Conservation (phyloP, 1,284 basidiomycete species). For the Cryptococcus sp. region DNA sequence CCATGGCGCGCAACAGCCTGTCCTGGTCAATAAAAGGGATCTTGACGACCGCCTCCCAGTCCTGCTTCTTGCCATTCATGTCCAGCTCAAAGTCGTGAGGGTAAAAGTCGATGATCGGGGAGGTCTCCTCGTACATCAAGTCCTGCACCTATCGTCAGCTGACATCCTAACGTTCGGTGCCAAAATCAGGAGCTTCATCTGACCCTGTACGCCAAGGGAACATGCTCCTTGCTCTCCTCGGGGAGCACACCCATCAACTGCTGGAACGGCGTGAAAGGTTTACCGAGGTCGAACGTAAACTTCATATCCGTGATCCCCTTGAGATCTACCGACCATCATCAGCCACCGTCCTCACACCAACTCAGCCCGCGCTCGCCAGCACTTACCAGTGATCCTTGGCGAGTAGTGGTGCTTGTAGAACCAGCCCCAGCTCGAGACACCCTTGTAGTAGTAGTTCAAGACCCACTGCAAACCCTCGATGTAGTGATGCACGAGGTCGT, state of each 20-base stretch:
- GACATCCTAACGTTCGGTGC: neutral
- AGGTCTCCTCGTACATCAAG: constrained; percentile 80
- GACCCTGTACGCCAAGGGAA: constrained; percentile 80
- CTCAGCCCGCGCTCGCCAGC: neutral
- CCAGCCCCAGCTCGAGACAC: constrained; percentile 97
- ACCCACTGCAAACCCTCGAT: constrained; percentile 98
- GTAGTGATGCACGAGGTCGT: constrained; percentile 71
- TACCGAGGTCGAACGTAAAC: constrained; percentile 82
- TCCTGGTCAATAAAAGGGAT: constrained; percentile 95
- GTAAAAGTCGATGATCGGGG: constrained; percentile 93
- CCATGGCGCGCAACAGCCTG: constrained; percentile 77
- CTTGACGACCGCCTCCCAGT: constrained; percentile 99
- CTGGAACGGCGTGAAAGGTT: constrained; percentile 89
- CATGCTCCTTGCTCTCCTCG: constrained; percentile 77
- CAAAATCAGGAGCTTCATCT: no score
- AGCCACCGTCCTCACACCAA: neutral
- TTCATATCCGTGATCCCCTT: constrained; percentile 69
- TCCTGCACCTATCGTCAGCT: constrained; percentile 56
- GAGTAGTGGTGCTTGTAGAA: constrained; percentile 99
- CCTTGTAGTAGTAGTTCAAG: constrained; percentile 97
- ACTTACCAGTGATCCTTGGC: constrained; percentile 81
- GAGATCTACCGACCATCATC: constrained; percentile 60
- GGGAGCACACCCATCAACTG: constrained; percentile 99
- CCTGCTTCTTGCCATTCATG: constrained; percentile 95
- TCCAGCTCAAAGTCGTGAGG: constrained; percentile 87